phyloP scores from a whole-genome alignment of 106 monocot species.

The Amphibolis antarctica region DNA sequence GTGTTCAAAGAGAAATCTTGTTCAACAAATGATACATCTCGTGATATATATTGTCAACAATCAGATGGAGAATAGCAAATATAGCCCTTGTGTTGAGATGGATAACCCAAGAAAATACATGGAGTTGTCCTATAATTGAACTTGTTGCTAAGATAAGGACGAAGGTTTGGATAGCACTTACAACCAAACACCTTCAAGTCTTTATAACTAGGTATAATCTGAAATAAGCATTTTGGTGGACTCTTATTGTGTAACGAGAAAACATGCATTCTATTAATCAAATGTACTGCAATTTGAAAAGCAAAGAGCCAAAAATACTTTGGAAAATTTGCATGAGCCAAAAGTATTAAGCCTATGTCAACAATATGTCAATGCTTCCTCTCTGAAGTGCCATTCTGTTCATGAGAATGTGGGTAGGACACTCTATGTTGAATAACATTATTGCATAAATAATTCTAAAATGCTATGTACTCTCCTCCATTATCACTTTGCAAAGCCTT shows the following conservation, averaged over 20 bases:
- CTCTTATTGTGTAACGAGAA: neutral
- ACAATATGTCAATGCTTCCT: neutral
- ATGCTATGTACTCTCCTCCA: neutral
- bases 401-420: neutral
- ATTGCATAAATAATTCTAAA: neutral
- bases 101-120: neutral
- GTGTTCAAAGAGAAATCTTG: too few species aligned
- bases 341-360: neutral
- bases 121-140: neutral
- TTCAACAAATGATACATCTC: neutral
- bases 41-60: too few species aligned
- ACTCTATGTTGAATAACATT: neutral
- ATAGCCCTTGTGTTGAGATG: neutral
- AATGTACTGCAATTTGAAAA: neutral
- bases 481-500: neutral
- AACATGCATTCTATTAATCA: neutral
- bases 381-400: neutral
- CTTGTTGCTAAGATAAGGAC: neutral
- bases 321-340: neutral
- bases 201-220: neutral
- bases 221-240: neutral
- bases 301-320: neutral
- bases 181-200: neutral
- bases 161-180: neutral
- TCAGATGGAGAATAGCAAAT: neutral